Conservation (phyloP, 2,329 filamentous ascomycete species). For the Gnomoniopsis smithogilvyi region DNA sequence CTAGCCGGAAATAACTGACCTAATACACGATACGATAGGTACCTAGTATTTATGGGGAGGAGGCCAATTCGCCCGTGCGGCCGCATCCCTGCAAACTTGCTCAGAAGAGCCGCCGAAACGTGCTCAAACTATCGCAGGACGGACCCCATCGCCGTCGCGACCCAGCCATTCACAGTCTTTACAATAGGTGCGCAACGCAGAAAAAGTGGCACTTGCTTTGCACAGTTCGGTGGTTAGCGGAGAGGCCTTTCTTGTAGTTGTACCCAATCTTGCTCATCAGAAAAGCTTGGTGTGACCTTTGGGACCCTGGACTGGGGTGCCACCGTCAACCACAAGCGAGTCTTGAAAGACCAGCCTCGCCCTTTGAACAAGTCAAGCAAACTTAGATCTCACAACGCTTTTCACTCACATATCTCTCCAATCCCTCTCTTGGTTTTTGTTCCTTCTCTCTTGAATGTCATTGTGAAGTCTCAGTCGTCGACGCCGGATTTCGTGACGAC, state of each 20-base stretch:
- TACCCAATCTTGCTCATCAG: not conserved
- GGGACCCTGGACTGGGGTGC: no score
- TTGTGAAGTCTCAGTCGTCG: not conserved
- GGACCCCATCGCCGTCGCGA: not conserved
- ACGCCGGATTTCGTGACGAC: not conserved
- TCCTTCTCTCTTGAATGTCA: no score
- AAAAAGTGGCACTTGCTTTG: not conserved
- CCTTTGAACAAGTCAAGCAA: no score
- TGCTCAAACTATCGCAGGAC: conserved; percentile 5
- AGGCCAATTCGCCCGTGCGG: not conserved
- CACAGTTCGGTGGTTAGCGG: not conserved
- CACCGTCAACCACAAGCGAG: no score
- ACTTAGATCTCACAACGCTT: no score
- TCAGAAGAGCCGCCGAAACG: conserved; percentile 3
- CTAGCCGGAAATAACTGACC: no score
- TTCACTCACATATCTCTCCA: no score
- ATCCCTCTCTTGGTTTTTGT: not conserved
- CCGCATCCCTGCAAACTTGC: conserved; percentile 11
- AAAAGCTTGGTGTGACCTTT: no score
- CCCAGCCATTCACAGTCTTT: not conserved
- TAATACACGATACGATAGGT: no score
- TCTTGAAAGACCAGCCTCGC: no score
- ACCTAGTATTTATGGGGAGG: not conserved
- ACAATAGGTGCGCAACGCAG: not conserved
- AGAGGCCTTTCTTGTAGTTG: not conserved